phyloP scores from a whole-genome alignment of 2,329 filamentous ascomycete species.

The Drechslera avenae region DNA sequence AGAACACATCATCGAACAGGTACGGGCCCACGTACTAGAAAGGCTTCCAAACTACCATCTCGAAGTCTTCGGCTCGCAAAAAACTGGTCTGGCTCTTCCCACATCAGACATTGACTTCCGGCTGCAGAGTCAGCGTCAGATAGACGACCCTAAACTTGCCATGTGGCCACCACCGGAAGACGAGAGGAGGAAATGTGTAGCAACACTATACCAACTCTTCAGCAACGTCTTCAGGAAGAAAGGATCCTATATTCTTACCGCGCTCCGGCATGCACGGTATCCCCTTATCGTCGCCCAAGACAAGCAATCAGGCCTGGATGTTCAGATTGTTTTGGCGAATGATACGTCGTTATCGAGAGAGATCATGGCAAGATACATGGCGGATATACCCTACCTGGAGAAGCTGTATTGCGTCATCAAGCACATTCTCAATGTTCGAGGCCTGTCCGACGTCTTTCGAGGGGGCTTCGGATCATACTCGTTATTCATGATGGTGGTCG shows the following conservation, averaged over 20 bases:
- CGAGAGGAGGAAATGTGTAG: constrained; percentile 11
- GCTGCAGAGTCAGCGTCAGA: constrained; percentile 26
- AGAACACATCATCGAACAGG: constrained; percentile 41
- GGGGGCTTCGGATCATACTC: constrained; percentile 61
- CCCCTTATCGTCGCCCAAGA: constrained; percentile 54
- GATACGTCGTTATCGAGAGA: constrained; percentile 49
- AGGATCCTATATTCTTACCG: constrained; percentile 18
- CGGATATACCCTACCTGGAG: constrained; percentile 56
- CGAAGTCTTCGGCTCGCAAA: constrained; percentile 60
- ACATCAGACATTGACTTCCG: constrained; percentile 62
- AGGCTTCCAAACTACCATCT: constrained; percentile 35
- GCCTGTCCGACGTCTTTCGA: constrained; percentile 54
- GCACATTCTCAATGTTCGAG: constrained; percentile 56
- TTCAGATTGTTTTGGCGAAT: constrained; percentile 59
- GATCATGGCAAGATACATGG: constrained; percentile 54
- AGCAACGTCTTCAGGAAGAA: not conserved
- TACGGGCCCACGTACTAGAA: constrained; percentile 22
- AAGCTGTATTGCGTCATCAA: constrained; percentile 58
- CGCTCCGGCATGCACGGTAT: constrained; percentile 40
- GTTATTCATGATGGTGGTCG: constrained; percentile 63
- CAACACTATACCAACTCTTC: constrained; percentile 13
- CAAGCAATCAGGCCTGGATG: constrained; percentile 53
- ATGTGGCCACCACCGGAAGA: constrained; percentile 22
- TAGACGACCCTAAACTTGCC: constrained; percentile 4
- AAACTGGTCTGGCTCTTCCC: constrained; percentile 58